Evolutionary conservation across 2,329 filamentous ascomycete genomes (phyloP), one percentile per base, ranked within the genome.

Genomic region (Graphium sp.): DNA sequence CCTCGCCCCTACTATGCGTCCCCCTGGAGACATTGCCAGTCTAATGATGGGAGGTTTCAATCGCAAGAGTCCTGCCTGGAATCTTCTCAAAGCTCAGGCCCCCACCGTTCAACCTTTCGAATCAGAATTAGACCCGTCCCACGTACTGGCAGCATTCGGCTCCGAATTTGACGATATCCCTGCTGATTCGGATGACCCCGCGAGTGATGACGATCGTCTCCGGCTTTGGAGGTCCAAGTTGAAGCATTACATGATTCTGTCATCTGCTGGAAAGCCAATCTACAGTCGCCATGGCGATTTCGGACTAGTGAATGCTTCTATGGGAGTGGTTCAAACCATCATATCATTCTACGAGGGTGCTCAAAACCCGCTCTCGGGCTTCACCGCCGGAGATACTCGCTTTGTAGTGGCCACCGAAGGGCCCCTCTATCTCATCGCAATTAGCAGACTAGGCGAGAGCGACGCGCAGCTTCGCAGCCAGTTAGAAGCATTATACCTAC

Each of bases 211-310:
- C 26, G 53, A 61, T 26, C 56, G 82, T 16, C 59, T 93, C 22
- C 55, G 59, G 11, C 62, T 74, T 37, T 98, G 85, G 85, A 89
- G 84, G 47, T 71, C 78, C 21, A 95, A 95, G 55, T 63, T 85
- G 36, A 98, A 98, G 52, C 89, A 98, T 52, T 98, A 93, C 50
- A 72, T 98, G 53, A 92, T 98, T 42, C 60, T 98, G 2, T 95
- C 89, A 3, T 87, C 84, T 10, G 87, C 91, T 7, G 89, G 89
- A 13, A 98, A 98, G 49, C 91, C 89, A 8, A 91, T 98, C 27
- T 98, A 87, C 62, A 95, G 84, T 44, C 71, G 91, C 27, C 87
- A 98, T 47, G 89, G 91, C 22, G 83, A 94, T 40, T 66, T 92
- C 38, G 74, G 77, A 31, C 59, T 95, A 24, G 83, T 95, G 46